phyloP scores from a whole-genome alignment of 2,329 filamentous ascomycete species.

The Penicillium sp. region DNA sequence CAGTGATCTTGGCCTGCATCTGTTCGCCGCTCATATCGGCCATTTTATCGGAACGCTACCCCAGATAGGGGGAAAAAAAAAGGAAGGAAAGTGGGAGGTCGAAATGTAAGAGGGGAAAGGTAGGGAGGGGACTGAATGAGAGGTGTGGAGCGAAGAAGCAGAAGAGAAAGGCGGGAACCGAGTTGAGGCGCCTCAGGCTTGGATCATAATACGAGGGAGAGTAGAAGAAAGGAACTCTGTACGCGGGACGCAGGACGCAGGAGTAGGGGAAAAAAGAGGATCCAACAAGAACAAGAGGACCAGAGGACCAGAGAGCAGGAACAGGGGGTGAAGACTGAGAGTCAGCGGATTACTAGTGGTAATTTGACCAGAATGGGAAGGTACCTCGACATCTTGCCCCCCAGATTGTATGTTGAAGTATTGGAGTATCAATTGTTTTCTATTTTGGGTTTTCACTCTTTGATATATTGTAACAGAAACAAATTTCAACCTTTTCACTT shows the following conservation, averaged over 20 bases:
- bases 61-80: conserved; percentile 23
- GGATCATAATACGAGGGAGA: conserved; percentile 23
- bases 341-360: conserved; percentile 16
- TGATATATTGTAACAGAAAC: too few species aligned
- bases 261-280: conserved; percentile 5
- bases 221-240: conserved; percentile 8
- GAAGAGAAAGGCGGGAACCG: conserved; percentile 12
- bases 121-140: conserved; percentile 19
- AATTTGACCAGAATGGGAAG: conserved; percentile 5
- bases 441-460: too few species aligned
- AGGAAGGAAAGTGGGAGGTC: conserved; percentile 9
- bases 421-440: background rate
- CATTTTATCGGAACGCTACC: conserved; percentile 38
- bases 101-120: conserved; percentile 9
- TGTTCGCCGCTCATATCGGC: conserved; percentile 53
- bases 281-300: conserved; percentile 8
- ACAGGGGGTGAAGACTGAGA: conserved; percentile 11
- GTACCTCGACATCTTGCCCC: background rate
- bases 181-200: conserved; percentile 21
- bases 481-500: too few species aligned
- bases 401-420: background rate
- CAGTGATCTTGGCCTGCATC: conserved; percentile 91
- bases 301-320: background rate
- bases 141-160: conserved; percentile 19
- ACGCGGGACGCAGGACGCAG: too few species aligned